A percentile compares a stretch with the other conserved stretches of the same genome.
phyloP scores from a whole-genome alignment of 306 rosid genomes.

The Acacia confusa region DNA sequence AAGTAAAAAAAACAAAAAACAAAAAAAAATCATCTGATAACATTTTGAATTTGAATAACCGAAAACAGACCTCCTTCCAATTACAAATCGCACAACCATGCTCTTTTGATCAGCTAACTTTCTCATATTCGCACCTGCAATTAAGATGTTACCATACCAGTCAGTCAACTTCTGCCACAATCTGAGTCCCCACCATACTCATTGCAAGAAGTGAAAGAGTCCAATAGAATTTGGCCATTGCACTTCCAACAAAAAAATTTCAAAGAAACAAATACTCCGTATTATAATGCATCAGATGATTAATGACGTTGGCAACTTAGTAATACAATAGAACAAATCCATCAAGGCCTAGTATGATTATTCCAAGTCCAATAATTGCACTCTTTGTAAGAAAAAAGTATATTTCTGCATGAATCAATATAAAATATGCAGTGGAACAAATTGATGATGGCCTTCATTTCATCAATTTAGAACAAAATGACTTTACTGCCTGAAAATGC shows the following conservation, averaged over 20 bases:
- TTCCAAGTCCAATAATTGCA: not conserved
- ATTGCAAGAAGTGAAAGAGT: constrained; percentile 16
- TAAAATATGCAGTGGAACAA: not conserved
- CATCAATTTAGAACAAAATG: not conserved
- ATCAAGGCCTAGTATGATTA: not conserved
- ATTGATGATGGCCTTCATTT: not conserved
- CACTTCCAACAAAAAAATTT: constrained; percentile 8
- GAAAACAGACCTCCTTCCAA: constrained; percentile 60
- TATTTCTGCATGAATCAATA: not conserved
- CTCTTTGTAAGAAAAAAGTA: not conserved
- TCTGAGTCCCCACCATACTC: constrained; percentile 3
- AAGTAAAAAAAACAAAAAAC: constrained; percentile 8
- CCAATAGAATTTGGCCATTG: not conserved
- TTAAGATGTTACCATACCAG: not conserved
- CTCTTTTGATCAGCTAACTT: constrained; percentile 51
- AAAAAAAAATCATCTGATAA: constrained; percentile 26
- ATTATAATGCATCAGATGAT: constrained; percentile 8
- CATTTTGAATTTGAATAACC: constrained; percentile 29
- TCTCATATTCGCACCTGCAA: constrained; percentile 49
- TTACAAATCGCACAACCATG: constrained; percentile 58
- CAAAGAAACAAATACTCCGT: not conserved
- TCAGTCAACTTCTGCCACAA: not conserved
- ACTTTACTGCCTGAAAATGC: not conserved
- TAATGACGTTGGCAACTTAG: constrained; percentile 2
- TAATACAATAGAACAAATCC: not conserved